Base-by-base conservation (phyloP, 352 stramenopile genomes). In the Globisporangium megalacanthum region DNA sequence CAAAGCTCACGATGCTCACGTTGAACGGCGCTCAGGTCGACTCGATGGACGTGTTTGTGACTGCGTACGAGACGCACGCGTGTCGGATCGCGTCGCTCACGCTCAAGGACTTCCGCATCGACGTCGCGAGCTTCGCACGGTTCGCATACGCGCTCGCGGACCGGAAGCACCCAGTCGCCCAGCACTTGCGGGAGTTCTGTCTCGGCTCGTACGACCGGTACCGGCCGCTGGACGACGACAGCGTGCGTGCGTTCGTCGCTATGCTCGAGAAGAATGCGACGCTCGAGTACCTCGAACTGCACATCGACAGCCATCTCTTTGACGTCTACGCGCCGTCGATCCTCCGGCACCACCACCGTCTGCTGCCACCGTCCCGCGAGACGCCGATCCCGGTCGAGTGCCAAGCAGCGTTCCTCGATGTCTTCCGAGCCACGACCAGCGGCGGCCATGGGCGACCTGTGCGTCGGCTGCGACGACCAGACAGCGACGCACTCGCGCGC, bases 21-120 rank as follows among this genome's bases (percentile, higher is more conserved):
- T 52, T 75, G 22, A 59, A 59, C 22, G 68, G 64, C 10, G 65
- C 61, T 14, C 61, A 72, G 20, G 45, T 75, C 7, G 56, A 70
- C n/a, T 58, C 66, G 9, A 65, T 75, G 58, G 69, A 70, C 45
- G 68, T 56, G 17, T 65, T 75, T 10, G 56, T 20, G 19, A 42
- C 4, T 17, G 54, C 54, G 20, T 61, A 61, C 31, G 56, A 61
- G 39, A 61, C 55, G 20, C 36, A 56, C 11, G 17, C 19, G 22
- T 61, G 56, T 37, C 56, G 17, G 20, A 37, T 61, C 29, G n/a
- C 56, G 37, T 61, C 56, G 41, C 46, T 61, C 25, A 61, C 56
- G 6, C 47, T 61, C n/a, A 61, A 54, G n/a, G 56, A 61, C 22
- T 54, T 61, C 9, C 56, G 49, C 22, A 56, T 61, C 14, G 41